Percentiles rank a stretch among this genome's conserved stretches.
These are phyloP conservation scores for Nadsonia fulvescens DNA, from an alignment of 805 yeast genomes.

Conservation along the genomic window DNA sequence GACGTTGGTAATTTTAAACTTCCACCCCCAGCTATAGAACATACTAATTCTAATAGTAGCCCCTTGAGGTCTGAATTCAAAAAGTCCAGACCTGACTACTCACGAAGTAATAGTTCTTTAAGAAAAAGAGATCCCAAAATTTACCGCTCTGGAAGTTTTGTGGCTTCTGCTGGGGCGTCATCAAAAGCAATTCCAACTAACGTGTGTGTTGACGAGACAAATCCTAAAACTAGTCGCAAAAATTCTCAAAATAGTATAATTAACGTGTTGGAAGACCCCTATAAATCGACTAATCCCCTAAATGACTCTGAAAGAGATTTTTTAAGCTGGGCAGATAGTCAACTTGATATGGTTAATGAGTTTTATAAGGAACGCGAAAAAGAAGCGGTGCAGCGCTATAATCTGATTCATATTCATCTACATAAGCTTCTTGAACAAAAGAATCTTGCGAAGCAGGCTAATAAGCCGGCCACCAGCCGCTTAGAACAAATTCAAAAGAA, in stretches of 20 bases:
- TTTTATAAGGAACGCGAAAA: conserved; percentile 47
- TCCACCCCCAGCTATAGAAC: conserved; percentile 1
- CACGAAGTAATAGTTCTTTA: too few relatives aligned
- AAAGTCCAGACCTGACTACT: conserved; percentile 1
- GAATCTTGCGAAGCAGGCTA: conserved; percentile 7
- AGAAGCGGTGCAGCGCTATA: conserved; percentile 39
- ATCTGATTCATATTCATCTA: conserved; percentile 50
- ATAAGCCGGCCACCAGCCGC: conserved; percentile 9
- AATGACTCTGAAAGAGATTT: conserved; percentile 29
- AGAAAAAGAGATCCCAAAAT: background rate
- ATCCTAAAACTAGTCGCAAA: background rate
- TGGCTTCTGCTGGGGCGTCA: conserved; percentile 1
- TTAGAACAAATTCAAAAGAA: too few relatives aligned
- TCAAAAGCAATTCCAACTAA: conserved; percentile 3
- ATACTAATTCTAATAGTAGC: conserved; percentile 1
- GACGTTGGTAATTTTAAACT: too few relatives aligned
- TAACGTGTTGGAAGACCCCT: background rate
- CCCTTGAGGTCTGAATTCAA: conserved; percentile 3
- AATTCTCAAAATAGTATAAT: background rate
- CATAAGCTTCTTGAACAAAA: conserved; percentile 39
- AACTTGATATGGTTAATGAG: conserved; percentile 37
- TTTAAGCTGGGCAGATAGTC: conserved; percentile 45
- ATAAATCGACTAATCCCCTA: conserved; percentile 1
- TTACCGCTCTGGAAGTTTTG: conserved; percentile 2
- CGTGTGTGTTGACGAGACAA: background rate